Evolutionary conservation across 2,329 filamentous ascomycete species (phyloP).

Genomic region (Huntiella savannae): DNA sequence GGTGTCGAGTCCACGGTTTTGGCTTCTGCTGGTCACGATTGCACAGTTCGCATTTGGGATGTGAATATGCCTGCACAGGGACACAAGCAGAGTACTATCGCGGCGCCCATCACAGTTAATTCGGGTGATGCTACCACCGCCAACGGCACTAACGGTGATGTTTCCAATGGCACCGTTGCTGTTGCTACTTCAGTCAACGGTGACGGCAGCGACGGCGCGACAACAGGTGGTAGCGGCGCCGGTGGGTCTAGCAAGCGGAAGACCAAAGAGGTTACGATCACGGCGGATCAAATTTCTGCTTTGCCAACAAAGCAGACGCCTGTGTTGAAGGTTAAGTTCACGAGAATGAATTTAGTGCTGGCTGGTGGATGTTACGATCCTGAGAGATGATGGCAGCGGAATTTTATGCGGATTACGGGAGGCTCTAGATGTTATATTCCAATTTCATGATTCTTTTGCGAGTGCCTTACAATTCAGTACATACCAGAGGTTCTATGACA

Average conservation of each 20-base stretch:
- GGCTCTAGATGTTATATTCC: too few relatives aligned
- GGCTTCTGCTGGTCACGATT: slow-evolving; percentile 77
- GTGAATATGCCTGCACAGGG: slow-evolving; percentile 53
- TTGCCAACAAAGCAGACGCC: slow-evolving; percentile 95
- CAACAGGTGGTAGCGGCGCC: slow-evolving; percentile 15
- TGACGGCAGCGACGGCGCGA: slow-evolving; percentile 15
- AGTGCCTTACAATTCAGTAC: too few relatives aligned
- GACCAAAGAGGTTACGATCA: slow-evolving; percentile 75
- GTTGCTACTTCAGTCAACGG: slow-evolving; percentile 15
- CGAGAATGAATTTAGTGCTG: slow-evolving; percentile 82
- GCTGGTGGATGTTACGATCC: slow-evolving; percentile 56
- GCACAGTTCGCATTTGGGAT: slow-evolving; percentile 89
- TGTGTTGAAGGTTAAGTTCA: slow-evolving; percentile 83
- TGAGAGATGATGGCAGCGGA: neutral
- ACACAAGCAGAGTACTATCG: slow-evolving; percentile 33
- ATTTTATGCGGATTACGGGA: too few relatives aligned
- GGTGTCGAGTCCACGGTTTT: slow-evolving; percentile 82
- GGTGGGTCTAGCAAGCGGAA: slow-evolving; percentile 42
- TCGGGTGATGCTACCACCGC: slow-evolving; percentile 5
- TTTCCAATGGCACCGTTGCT: slow-evolving; percentile 16
- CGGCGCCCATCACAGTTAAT: slow-evolving; percentile 14
- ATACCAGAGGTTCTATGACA: too few relatives aligned
- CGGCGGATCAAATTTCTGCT: slow-evolving; percentile 80
- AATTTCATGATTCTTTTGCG: too few relatives aligned
- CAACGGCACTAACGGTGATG: neutral